These are phyloP conservation scores for Lasiodiplodia theobromae DNA, from an alignment of 2,329 filamentous ascomycete genomes.

Conservation along the genomic window DNA sequence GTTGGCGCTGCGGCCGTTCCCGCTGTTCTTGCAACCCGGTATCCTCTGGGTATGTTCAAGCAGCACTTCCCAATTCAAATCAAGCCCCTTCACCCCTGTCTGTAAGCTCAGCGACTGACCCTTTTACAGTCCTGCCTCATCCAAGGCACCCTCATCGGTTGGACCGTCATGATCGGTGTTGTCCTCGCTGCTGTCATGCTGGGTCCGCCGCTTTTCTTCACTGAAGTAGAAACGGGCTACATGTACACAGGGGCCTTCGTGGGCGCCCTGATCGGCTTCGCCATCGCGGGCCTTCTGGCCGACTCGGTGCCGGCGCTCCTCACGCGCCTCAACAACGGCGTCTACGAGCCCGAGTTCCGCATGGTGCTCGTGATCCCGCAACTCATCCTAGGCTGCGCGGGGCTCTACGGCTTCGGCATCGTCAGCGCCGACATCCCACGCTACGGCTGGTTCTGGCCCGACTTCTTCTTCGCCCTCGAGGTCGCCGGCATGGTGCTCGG, in stretches of 20 bases:
- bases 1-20: slow-evolving; percentile 75
- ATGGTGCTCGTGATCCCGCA: slow-evolving; percentile 84
- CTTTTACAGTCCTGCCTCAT: slow-evolving; percentile 66
- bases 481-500: slow-evolving; percentile 92
- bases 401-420: slow-evolving; percentile 84
- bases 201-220: slow-evolving; percentile 80
- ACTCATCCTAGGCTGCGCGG: slow-evolving; percentile 76
- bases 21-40: slow-evolving; percentile 82
- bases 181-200: slow-evolving; percentile 84
- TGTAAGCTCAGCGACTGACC: not conserved
- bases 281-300: slow-evolving; percentile 74
- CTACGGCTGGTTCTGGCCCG: slow-evolving; percentile 76
- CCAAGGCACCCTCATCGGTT: slow-evolving; percentile 90
- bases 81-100: not conserved
- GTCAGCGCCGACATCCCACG: slow-evolving; percentile 67
- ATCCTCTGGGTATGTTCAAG: slow-evolving; percentile 71
- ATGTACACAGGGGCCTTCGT: slow-evolving; percentile 86
- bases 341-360: slow-evolving; percentile 65
- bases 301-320: slow-evolving; percentile 75
- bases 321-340: slow-evolving; percentile 76
- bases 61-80: not conserved
- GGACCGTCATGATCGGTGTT: slow-evolving; percentile 92
- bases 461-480: slow-evolving; percentile 83
- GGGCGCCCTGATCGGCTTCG: slow-evolving; percentile 79
- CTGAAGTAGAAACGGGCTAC: slow-evolving; percentile 82